Base-by-base conservation (phyloP, 2,329 filamentous ascomycete species). In the Penicillium nordicum region DNA sequence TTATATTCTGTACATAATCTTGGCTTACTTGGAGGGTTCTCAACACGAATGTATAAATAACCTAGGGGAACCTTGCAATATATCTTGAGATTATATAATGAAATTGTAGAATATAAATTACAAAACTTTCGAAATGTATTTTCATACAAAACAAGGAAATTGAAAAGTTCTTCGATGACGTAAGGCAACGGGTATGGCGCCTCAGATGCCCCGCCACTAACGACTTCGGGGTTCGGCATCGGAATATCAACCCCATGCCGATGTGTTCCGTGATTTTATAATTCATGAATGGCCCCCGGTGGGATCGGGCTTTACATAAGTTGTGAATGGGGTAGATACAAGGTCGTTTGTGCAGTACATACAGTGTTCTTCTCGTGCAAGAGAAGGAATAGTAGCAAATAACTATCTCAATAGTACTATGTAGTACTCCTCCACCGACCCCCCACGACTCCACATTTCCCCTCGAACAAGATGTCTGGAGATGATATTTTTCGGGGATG, bases 361-460 rank as follows among this genome's bases (percentile, higher is more conserved):
- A 16, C 3, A 34, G 4, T n/a, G 41, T 27, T n/a, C 8, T 9
- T 14, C 12, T 6, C n/a, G 23, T 11, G 32, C 12, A 34, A 11
- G 1, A 30, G 29, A 11, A 30, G 11, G 1, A 32, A 12, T 29
- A 29, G 27, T 25, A 25, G 25, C 6, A 21, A 21, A 21, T 21
- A 21, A 2, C 21, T 21, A 21, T 21, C 3, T 21, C 21, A 21
- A 21, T 3, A 21, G 21, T 21, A 21, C 21, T 21, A 21, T 21
- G 21, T 21, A 21, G 21, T 21, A 21, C 21, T 21, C 21, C 21
- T 21, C 21, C 21, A 21, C 38, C n/a, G 37, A 46, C 51, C 40
- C 51, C 40, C 55, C 61, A 56, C 21, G 57, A 62, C 59, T 63
- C 61, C 62, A 55, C 61, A 63, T 58, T 60, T 64, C 49, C 60